Percentiles rank a stretch among this genome's conserved stretches.
These are phyloP conservation scores for Ceratocystis albifundus DNA, from an alignment of 2,329 filamentous ascomycete species.

Conservation along the genomic window DNA sequence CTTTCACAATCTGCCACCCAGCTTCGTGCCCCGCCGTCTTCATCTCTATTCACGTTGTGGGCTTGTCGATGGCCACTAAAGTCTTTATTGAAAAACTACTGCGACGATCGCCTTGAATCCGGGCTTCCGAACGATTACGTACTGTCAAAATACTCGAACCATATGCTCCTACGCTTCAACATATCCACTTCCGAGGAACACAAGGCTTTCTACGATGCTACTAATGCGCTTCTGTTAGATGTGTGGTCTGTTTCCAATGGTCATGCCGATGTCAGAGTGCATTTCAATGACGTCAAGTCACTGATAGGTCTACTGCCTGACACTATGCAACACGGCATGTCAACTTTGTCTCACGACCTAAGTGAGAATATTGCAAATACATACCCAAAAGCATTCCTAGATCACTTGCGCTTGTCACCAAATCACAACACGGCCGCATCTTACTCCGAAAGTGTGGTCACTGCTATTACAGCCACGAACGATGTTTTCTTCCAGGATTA, in stretches of 20 bases:
- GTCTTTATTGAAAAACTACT: background rate
- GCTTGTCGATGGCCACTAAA: background rate
- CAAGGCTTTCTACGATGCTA: conserved; percentile 57
- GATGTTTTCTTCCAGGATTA: conserved; percentile 89
- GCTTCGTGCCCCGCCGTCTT: background rate
- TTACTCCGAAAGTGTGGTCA: conserved; percentile 1
- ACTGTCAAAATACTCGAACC: conserved; percentile 50
- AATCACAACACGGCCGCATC: background rate
- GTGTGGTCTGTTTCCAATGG: conserved; percentile 76
- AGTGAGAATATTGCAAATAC: conserved; percentile 65
- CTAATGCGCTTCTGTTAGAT: conserved; percentile 68
- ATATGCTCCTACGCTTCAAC: conserved; percentile 85
- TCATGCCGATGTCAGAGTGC: conserved; percentile 74
- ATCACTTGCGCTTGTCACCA: background rate
- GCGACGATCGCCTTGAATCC: background rate
- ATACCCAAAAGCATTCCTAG: conserved; percentile 41
- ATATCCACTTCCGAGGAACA: conserved; percentile 57
- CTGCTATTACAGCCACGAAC: conserved; percentile 32
- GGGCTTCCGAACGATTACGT: background rate
- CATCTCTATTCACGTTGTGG: conserved; percentile 1
- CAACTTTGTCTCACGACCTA: conserved; percentile 67
- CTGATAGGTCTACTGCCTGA: conserved; percentile 66
- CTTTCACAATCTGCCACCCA: background rate
- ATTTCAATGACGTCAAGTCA: conserved; percentile 63
- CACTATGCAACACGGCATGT: conserved; percentile 60